A percentile compares a stretch with the other conserved stretches of the same genome.
phyloP scores from a whole-genome alignment of 2,329 filamentous ascomycete species.

The Sclerotinia glacialis region DNA sequence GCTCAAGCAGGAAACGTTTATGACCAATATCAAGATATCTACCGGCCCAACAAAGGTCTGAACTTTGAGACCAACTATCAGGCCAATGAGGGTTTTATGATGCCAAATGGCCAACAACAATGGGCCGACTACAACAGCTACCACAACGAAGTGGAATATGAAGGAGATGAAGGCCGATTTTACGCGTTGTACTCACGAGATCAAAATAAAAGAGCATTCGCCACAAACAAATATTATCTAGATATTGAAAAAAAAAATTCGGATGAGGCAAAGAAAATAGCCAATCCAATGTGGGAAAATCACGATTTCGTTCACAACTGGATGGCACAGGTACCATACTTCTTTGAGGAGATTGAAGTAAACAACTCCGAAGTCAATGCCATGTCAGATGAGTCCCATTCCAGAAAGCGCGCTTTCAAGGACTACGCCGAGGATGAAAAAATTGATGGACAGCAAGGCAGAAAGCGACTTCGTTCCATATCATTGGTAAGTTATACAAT shows the following conservation, averaged over 20 bases:
- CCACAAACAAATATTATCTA: neutral
- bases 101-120: neutral
- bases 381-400: too few relatives aligned
- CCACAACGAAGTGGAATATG: neutral
- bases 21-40: accelerated
- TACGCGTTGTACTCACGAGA: neutral
- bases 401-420: neutral
- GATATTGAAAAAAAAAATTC: neutral
- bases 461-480: neutral
- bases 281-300: neutral
- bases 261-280: too few relatives aligned
- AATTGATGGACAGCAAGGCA: neutral
- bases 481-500: neutral
- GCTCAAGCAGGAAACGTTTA: neutral
- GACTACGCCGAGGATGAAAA: neutral
- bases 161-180: neutral
- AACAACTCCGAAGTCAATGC: too few relatives aligned
- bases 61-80: accelerated
- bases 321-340: neutral
- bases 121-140: neutral
- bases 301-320: neutral
- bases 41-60: too few relatives aligned
- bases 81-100: accelerated
- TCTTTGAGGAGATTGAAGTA: too few relatives aligned
- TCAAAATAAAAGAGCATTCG: neutral